Evolutionary conservation across 164 flowering plant genomes (phyloP).

Genomic region (Vitis amurensis): DNA sequence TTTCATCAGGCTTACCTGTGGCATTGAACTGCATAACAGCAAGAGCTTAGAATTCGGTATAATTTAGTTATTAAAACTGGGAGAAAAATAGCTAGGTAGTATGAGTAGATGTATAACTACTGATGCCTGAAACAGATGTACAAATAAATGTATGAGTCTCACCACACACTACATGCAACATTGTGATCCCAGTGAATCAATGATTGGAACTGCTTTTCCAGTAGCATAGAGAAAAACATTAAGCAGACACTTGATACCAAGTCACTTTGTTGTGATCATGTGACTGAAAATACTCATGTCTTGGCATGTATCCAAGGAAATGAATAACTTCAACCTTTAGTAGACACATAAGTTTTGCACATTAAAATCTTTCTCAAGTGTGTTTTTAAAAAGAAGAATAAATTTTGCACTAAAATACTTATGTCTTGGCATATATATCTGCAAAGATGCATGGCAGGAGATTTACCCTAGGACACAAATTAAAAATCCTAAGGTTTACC

Average conservation of each 20-base stretch:
- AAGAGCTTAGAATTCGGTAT: neutral
- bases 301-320: too few relatives aligned
- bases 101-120: neutral
- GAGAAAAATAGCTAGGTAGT: neutral
- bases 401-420: too few relatives aligned
- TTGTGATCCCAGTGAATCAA: neutral
- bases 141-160: too few relatives aligned
- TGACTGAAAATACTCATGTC: neutral
- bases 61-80: neutral
- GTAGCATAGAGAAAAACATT: neutral
- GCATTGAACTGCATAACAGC: conserved; percentile 75
- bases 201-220: neutral
- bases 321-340: neutral
- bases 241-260: neutral
- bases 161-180: neutral
- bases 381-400: too few relatives aligned
- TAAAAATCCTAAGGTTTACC: too few relatives aligned
- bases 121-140: neutral
- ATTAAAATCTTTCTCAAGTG: neutral
- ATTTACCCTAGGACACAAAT: too few relatives aligned
- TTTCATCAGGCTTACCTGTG: conserved; percentile 94
- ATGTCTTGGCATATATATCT: too few relatives aligned
- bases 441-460: too few relatives aligned
- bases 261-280: neutral
- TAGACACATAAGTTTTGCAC: neutral